Percentiles rank a stretch among this genome's conserved stretches.
Evolutionary conservation across 768 basidiomycete genomes (phyloP).

Genomic region (Lepiota venenata): DNA sequence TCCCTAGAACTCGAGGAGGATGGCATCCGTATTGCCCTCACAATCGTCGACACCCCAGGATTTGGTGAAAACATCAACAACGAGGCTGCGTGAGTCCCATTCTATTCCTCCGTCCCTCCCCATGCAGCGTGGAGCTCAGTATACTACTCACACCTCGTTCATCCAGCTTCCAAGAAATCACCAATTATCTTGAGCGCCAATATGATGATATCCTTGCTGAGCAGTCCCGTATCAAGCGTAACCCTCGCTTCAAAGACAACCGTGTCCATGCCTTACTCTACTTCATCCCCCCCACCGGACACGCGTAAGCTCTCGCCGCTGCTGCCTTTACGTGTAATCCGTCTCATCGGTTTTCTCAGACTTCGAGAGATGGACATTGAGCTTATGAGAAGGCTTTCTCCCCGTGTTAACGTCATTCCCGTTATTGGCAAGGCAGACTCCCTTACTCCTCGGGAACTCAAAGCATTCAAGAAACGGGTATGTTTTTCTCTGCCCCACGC

Average conservation of each 20-base stretch:
- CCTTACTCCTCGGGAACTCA: constrained; percentile 77
- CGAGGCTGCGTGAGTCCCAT: constrained; percentile 69
- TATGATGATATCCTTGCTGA: constrained; percentile 88
- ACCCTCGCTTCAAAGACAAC: constrained; percentile 89
- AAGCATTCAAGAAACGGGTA: constrained; percentile 80
- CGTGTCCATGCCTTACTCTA: constrained; percentile 85
- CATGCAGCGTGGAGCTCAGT: no score
- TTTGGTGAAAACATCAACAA: constrained; percentile 93
- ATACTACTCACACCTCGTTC: neutral
- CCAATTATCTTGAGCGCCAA: constrained; percentile 84
- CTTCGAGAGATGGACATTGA: constrained; percentile 92
- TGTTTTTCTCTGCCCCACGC: constrained; percentile 21
- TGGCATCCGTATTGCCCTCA: constrained; percentile 84
- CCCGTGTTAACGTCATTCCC: constrained; percentile 91
- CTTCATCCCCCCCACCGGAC: constrained; percentile 88
- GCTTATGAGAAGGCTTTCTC: constrained; percentile 85
- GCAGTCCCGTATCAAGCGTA: constrained; percentile 91
- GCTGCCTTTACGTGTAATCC: neutral
- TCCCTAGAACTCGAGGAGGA: constrained; percentile 83
- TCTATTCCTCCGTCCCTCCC: neutral
- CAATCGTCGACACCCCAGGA: constrained; percentile 90
- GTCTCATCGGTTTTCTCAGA: constrained; percentile 28
- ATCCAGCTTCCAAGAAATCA: constrained; percentile 81
- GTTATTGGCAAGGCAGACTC: constrained; percentile 88
- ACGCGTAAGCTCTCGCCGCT: constrained; percentile 52